Conservation (phyloP, 805 yeast genomes). For the Torulaspora franciscae region DNA sequence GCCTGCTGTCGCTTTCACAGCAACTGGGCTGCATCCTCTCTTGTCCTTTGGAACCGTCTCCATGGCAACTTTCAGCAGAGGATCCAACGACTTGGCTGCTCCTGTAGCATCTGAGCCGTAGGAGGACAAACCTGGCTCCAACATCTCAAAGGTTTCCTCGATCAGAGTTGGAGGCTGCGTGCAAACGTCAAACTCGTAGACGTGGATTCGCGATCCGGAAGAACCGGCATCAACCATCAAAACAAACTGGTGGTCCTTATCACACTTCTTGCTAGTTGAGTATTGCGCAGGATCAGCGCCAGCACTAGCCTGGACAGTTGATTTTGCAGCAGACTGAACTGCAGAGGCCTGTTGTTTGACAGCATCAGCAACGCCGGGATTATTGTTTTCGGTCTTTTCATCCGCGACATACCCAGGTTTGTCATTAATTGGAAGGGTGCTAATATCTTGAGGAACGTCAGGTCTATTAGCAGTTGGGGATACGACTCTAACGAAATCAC, state of each 20-base stretch:
- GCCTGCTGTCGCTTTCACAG: conserved; percentile 98
- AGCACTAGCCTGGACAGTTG: background rate
- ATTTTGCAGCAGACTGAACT: background rate
- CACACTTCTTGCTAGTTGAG: conserved; percentile 32
- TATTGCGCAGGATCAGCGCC: background rate
- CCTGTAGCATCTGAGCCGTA: conserved; percentile 73
- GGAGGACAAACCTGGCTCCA: conserved; percentile 86
- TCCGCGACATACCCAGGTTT: conserved; percentile 28
- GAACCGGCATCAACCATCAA: conserved; percentile 98
- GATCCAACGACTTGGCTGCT: conserved; percentile 89
- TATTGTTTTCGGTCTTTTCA: conserved; percentile 17
- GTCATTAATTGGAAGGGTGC: conserved; percentile 20
- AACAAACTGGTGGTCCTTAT: conserved; percentile 58
- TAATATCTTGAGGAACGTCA: conserved; percentile 18
- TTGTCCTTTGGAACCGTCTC: conserved; percentile 66
- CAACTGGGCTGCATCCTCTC: conserved; percentile 83
- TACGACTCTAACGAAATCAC: conserved; percentile 19
- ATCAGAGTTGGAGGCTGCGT: conserved; percentile 75
- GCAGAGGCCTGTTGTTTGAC: conserved; percentile 18
- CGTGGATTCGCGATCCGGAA: conserved; percentile 92
- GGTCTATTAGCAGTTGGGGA: conserved; percentile 18
- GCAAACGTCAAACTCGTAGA: conserved; percentile 87
- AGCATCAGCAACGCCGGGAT: conserved; percentile 27
- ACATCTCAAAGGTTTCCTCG: conserved; percentile 78
- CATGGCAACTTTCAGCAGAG: conserved; percentile 71